A percentile compares a stretch with the other conserved stretches of the same genome.
phyloP scores from a whole-genome alignment of 2,329 filamentous ascomycete genomes.

The Trichoderma sp. region DNA sequence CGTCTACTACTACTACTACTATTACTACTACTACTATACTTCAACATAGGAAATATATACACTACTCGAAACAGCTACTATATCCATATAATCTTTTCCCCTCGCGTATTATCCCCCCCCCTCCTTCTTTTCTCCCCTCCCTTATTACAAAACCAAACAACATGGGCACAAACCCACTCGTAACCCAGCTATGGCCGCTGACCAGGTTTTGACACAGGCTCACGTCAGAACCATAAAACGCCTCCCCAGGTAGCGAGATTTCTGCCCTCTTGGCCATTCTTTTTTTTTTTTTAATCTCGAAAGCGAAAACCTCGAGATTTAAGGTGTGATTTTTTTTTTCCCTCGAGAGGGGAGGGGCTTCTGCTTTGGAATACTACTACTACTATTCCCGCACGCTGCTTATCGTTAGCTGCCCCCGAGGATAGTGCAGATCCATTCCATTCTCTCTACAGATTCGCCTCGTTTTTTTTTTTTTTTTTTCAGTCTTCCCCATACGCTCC shows the following conservation, averaged over 20 bases:
- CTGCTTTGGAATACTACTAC: neutral
- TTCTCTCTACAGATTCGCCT: neutral
- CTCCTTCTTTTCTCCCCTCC: neutral
- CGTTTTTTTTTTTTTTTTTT: too few species aligned
- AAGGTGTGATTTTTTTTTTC: neutral
- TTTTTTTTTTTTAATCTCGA: neutral
- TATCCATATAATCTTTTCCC: too few species aligned
- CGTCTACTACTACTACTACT: too few species aligned
- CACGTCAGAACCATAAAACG: constrained; percentile 19
- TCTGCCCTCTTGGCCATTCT: neutral
- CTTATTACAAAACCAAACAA: neutral
- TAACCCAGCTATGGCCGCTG: neutral
- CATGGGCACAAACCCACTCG: neutral
- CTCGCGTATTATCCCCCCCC: neutral
- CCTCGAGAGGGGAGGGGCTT: too few species aligned
- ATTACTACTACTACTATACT: too few species aligned
- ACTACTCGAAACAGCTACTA: too few species aligned
- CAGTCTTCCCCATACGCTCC: neutral
- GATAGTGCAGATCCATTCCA: neutral
- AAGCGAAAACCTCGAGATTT: neutral
- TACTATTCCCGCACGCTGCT: neutral
- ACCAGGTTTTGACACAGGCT: constrained; percentile 13
- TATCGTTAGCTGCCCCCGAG: neutral
- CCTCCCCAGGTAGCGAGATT: neutral
- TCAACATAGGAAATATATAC: too few species aligned